Evolutionary conservation across 2,329 filamentous ascomycete species (phyloP).

Genomic region (Calonectria ilicicola): DNA sequence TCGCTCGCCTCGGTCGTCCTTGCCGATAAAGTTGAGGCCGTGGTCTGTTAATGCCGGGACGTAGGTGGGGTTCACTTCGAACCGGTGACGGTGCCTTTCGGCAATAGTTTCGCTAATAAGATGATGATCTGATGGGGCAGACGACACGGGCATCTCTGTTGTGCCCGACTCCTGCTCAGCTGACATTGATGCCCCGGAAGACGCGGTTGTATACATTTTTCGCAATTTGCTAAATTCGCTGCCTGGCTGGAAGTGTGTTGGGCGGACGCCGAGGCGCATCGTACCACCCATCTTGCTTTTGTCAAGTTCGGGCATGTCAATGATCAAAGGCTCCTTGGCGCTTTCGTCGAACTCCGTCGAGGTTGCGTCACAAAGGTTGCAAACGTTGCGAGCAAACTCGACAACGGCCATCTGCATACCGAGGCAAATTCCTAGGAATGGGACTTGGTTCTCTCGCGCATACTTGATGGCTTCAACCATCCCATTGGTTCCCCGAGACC

Average conservation of each 20-base stretch:
- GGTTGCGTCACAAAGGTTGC: conserved; percentile 68
- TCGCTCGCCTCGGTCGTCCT: conserved; percentile 81
- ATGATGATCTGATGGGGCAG: conserved; percentile 43
- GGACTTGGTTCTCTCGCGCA: conserved; percentile 84
- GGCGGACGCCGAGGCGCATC: conserved; percentile 84
- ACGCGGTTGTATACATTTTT: conserved; percentile 73
- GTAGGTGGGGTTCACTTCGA: conserved; percentile 88
- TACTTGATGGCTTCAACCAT: conserved; percentile 92
- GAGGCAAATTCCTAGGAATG: conserved; percentile 90
- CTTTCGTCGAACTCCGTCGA: conserved; percentile 67
- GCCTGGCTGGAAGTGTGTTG: conserved; percentile 79
- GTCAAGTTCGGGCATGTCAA: conserved; percentile 81
- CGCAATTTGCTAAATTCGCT: conserved; percentile 85
- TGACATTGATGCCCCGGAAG: background rate
- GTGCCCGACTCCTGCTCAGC: background rate
- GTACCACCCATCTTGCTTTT: conserved; percentile 74
- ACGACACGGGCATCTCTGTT: background rate
- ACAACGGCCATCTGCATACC: conserved; percentile 95
- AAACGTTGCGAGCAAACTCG: conserved; percentile 84
- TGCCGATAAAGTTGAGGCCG: conserved; percentile 82
- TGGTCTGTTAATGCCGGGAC: conserved; percentile 75
- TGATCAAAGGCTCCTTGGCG: conserved; percentile 76
- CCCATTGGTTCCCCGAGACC: conserved; percentile 83
- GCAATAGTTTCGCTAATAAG: conserved; percentile 55
- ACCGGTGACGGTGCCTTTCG: conserved; percentile 89